Percentiles rank a stretch among this genome's conserved stretches.
phyloP scores from a whole-genome alignment of 371 early-diverging fungal species.

The Mortierella polycephala region DNA sequence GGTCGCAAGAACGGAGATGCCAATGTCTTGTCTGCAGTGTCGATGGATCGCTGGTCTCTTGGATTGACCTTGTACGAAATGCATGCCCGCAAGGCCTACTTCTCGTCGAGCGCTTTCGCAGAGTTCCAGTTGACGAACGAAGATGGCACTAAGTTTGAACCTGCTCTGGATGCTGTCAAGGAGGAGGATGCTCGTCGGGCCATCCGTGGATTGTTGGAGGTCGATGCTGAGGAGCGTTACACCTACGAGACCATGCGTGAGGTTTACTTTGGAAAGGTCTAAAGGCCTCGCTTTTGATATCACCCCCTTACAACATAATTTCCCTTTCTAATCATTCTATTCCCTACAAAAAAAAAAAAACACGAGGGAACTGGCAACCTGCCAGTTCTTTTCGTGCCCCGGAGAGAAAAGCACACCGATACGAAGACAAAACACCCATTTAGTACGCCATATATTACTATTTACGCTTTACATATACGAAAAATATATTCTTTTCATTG shows the following conservation, averaged over 20 bases:
- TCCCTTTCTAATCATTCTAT: neutral
- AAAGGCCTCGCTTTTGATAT: neutral
- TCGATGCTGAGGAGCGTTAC: slow-evolving; percentile 42
- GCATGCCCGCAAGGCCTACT: slow-evolving; percentile 42
- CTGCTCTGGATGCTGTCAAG: slow-evolving; percentile 20
- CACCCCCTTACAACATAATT: neutral
- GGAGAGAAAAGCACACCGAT: slow-evolving; percentile 8
- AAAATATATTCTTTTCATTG: slow-evolving; percentile 14
- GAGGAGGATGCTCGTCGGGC: slow-evolving; percentile 40
- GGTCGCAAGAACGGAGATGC: neutral
- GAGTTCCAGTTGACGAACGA: slow-evolving; percentile 42
- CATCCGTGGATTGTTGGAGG: slow-evolving; percentile 41
- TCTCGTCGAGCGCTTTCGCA: slow-evolving; percentile 20
- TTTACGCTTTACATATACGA: neutral
- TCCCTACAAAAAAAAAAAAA: slow-evolving; percentile 20
- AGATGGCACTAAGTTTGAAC: slow-evolving; percentile 22
- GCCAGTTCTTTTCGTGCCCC: slow-evolving; percentile 13
- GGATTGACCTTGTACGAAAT: slow-evolving; percentile 52
- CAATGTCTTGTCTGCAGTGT: slow-evolving; percentile 28
- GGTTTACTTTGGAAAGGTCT: slow-evolving; percentile 35
- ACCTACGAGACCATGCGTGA: slow-evolving; percentile 48
- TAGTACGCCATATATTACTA: slow-evolving; percentile 5
- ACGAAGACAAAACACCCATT: neutral
- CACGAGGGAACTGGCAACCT: slow-evolving; percentile 20
- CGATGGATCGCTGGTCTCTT: slow-evolving; percentile 57